Conservation (phyloP, 768 basidiomycete genomes). For the Clathrus columnatus region DNA sequence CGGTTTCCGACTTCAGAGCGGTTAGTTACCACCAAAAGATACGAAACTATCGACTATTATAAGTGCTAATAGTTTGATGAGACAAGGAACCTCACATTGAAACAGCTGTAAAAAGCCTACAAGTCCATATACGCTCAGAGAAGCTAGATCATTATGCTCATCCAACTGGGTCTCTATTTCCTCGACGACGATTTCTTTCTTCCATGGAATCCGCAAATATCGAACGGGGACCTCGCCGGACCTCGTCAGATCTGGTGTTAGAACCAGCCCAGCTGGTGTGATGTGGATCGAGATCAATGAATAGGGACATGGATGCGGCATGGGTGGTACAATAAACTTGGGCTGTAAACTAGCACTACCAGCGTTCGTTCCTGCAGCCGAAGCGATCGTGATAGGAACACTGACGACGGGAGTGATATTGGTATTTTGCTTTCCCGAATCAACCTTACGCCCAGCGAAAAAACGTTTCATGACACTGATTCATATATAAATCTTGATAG, state of each 20-base stretch:
- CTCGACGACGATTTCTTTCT: slow-evolving; percentile 44
- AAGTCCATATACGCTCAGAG: slow-evolving; percentile 64
- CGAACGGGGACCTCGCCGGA: slow-evolving; percentile 22
- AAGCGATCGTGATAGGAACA: neutral
- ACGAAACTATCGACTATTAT: slow-evolving; percentile 43
- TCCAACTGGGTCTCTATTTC: slow-evolving; percentile 30
- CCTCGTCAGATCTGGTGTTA: slow-evolving; percentile 42
- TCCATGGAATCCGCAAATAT: slow-evolving; percentile 52
- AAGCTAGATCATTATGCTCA: slow-evolving; percentile 42
- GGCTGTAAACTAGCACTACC: slow-evolving; percentile 40
- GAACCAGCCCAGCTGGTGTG: slow-evolving; percentile 53
- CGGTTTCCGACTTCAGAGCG: slow-evolving; percentile 55
- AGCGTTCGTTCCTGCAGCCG: neutral
- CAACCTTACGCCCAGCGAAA: neutral
- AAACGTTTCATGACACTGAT: neutral
- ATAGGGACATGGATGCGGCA: slow-evolving; percentile 70
- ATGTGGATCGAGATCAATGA: slow-evolving; percentile 56
- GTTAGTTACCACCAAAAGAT: slow-evolving; percentile 64
- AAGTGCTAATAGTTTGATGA: slow-evolving; percentile 7
- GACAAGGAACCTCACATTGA: slow-evolving; percentile 40
- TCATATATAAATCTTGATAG: neutral
- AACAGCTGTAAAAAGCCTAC: slow-evolving; percentile 67
- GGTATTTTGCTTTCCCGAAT: neutral
- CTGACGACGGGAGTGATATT: neutral
- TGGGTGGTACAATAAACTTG: slow-evolving; percentile 53